Base-by-base conservation (phyloP, 108 stramenopile species). In the Cyclotella sp. region DNA sequence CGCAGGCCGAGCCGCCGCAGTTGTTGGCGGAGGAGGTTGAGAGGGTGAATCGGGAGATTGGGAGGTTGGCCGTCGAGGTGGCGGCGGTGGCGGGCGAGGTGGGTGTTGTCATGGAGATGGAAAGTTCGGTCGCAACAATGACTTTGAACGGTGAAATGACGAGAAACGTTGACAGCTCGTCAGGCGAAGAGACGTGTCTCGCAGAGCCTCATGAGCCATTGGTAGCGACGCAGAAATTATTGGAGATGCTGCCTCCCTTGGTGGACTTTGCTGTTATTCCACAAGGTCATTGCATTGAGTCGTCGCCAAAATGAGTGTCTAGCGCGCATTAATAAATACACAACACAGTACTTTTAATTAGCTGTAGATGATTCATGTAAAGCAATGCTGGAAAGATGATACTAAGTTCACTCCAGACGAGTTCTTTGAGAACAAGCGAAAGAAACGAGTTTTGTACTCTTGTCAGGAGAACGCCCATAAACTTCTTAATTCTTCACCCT, bases 1-100 rank as follows among this genome's bases (percentile, higher is more conserved):
- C 73, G 19, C 61, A 81, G 68, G 68, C 84, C 42, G 96, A 92
- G 39, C 94, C 96, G 34, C 86, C 91, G 15, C 43, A 46, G 24
- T 30, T 77, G 26, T 67, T 93, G 26, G 14, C 72, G 10, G 75
- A 70, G 0, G 81, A 82, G 54, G 81, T 79, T 18, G 59, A 46
- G 19, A 62, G 73, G 49, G 61, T 79, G 2, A 82, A 82, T 52
- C 65, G 72, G 34, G 58, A 76, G 24, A 82, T 82, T 28, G 18
- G 55, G 41, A 72, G 34, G 41, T 65, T 82, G 74, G 81, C 80
- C 46, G 63, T 63, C 26, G 69, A 75, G 62, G 74, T 81, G 18
- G 73, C 59, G n/a, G 74, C 74, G 24, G 74, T 71, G 13, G 80
- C 70, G 12, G 74, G 64, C 66, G 55, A 75, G 69, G 63, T 65